phyloP scores from a whole-genome alignment of 2,329 filamentous ascomycete species.

The Neofusicoccum parvum region DNA sequence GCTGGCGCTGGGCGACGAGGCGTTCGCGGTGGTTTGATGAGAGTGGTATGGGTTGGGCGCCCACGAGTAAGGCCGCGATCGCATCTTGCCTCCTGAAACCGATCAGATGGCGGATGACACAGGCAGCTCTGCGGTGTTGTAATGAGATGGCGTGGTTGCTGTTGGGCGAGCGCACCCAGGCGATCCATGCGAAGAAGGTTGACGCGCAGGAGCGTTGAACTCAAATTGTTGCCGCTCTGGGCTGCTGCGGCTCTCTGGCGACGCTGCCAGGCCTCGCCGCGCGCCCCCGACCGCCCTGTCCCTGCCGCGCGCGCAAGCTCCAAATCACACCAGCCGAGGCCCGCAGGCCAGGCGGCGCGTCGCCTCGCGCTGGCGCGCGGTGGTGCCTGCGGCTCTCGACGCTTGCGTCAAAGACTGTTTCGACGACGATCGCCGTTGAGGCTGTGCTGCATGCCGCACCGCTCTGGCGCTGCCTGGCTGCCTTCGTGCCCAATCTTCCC shows the following conservation, averaged over 20 bases:
- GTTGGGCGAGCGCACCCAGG: slow-evolving; percentile 5
- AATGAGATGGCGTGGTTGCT: slow-evolving; percentile 11
- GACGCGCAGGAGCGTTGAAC: slow-evolving; percentile 13
- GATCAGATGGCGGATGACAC: slow-evolving; percentile 10
- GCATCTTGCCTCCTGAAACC: slow-evolving; percentile 17
- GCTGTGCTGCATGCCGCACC: neutral
- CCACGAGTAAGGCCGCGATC: slow-evolving; percentile 7
- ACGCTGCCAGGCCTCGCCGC: neutral
- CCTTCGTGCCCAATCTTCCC: slow-evolving; percentile 11
- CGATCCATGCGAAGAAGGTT: slow-evolving; percentile 19
- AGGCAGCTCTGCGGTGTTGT: neutral
- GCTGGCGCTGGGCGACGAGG: neutral
- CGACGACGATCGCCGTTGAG: slow-evolving; percentile 16
- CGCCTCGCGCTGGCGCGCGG: neutral
- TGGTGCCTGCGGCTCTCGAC: neutral
- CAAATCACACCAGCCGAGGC: neutral
- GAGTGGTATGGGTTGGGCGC: slow-evolving; percentile 3
- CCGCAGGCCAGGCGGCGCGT: neutral
- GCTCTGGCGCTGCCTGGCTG: neutral
- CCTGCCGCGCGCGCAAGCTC: neutral
- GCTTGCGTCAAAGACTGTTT: slow-evolving; percentile 11
- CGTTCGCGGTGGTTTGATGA: neutral
- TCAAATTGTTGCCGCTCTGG: neutral
- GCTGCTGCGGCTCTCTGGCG: neutral
- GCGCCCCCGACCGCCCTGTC: neutral